phyloP scores from a whole-genome alignment of 306 rosid genomes.

The Glycine soja region DNA sequence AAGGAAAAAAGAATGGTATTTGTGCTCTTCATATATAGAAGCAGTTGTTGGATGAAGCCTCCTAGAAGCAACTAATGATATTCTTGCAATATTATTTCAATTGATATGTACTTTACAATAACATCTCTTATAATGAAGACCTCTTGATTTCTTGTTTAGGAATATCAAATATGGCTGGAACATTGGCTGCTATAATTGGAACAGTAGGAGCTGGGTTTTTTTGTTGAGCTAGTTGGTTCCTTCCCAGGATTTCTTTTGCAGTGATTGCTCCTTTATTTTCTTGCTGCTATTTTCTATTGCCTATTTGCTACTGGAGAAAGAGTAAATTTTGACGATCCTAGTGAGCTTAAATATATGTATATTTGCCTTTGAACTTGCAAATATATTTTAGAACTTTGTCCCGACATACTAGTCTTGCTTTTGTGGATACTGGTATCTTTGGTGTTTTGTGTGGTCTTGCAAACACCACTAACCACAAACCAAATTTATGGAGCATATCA shows the following conservation, averaged over 20 bases:
- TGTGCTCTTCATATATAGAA: conserved; percentile 1
- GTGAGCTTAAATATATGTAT: conserved; percentile 57
- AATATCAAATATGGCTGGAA: conserved; percentile 88
- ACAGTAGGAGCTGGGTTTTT: conserved; percentile 95
- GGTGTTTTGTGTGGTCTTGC: background rate
- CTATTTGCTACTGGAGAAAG: conserved; percentile 81
- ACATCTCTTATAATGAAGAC: conserved; percentile 9
- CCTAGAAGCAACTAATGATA: background rate
- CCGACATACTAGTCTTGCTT: conserved; percentile 1
- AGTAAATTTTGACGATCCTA: conserved; percentile 81
- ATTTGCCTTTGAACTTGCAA: too few species aligned
- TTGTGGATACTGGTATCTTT: conserved; percentile 8
- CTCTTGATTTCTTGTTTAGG: conserved; percentile 60
- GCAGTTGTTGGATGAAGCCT: background rate
- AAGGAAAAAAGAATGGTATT: background rate
- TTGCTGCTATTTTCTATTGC: conserved; percentile 82
- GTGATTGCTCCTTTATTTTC: conserved; percentile 72
- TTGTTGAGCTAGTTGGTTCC: conserved; percentile 86
- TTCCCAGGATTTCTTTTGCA: conserved; percentile 84
- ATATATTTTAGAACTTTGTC: conserved; percentile 24
- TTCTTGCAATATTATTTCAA: background rate
- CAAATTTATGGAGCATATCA: background rate
- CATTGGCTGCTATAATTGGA: conserved; percentile 87
- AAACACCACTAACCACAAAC: background rate
- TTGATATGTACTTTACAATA: conserved; percentile 21